Conservation (phyloP, 768 basidiomycete species). For the Lepiota brunneoincarnata region DNA sequence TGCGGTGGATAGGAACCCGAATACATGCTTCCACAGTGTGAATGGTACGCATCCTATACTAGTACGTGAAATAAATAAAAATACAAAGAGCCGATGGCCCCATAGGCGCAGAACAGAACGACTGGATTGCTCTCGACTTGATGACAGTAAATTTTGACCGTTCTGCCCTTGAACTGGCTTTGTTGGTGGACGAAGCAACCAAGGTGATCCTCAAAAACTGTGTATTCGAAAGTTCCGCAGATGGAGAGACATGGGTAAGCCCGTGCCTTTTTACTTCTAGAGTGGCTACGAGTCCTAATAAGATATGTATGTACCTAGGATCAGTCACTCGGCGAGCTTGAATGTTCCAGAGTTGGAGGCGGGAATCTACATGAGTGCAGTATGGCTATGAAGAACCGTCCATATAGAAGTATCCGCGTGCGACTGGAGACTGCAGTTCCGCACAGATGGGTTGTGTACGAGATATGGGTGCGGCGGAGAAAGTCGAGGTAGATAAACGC, state of each 20-base stretch:
- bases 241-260: slow-evolving; percentile 19
- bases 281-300: neutral
- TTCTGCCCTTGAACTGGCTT: slow-evolving; percentile 19
- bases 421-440: slow-evolving; percentile 23
- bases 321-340: neutral
- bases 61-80: neutral
- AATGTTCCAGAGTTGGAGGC: neutral
- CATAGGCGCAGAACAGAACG: slow-evolving; percentile 25
- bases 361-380: neutral
- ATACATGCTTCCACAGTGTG: slow-evolving; percentile 50
- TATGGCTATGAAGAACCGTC: neutral
- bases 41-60: slow-evolving; percentile 32
- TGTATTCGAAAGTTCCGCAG: slow-evolving; percentile 14
- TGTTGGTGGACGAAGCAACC: slow-evolving; percentile 24
- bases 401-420: slow-evolving; percentile 21
- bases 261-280: neutral
- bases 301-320: neutral
- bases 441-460: slow-evolving; percentile 34
- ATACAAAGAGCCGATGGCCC: neutral
- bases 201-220: slow-evolving; percentile 17
- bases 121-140: slow-evolving; percentile 28
- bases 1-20: slow-evolving; percentile 53
- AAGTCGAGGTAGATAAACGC: neutral
- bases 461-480: slow-evolving; percentile 35
- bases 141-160: slow-evolving; percentile 9